Evolutionary conservation across 164 flowering plant genomes (phyloP).

Genomic region (Magnolia kwangsiensis): DNA sequence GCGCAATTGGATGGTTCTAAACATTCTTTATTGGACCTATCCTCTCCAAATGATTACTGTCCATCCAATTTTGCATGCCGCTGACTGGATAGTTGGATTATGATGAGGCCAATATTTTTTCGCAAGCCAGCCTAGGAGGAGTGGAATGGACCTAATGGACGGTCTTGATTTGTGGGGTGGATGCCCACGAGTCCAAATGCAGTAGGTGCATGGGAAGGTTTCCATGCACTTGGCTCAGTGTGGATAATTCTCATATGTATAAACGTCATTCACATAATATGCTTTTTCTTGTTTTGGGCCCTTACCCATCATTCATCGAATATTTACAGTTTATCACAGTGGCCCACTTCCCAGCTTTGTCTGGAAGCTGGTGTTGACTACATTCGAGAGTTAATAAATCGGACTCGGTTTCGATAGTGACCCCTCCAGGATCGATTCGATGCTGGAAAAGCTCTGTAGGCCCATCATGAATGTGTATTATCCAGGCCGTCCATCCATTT

Average conservation of each 20-base stretch:
- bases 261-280: slow-evolving; percentile 6
- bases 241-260: neutral
- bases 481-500: no score
- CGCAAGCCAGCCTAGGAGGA: neutral
- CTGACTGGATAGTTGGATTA: neutral
- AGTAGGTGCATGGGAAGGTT: neutral
- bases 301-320: slow-evolving; percentile 54
- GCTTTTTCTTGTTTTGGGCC: slow-evolving; percentile 27
- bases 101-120: neutral
- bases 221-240: neutral
- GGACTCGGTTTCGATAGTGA: no score
- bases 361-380: slow-evolving; percentile 63
- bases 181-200: neutral
- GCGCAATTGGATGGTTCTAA: neutral
- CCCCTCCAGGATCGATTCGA: no score
- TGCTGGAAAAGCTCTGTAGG: no score
- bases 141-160: neutral
- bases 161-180: neutral
- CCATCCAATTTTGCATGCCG: neutral
- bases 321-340: slow-evolving; percentile 37
- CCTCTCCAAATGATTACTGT: neutral
- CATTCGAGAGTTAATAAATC: slow-evolving; percentile 9
- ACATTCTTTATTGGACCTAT: neutral
- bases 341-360: slow-evolving; percentile 55
- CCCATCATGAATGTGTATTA: no score